Base-by-base conservation (phyloP, 148 eudicot genomes). In the Amaranthus hypochondriacus region DNA sequence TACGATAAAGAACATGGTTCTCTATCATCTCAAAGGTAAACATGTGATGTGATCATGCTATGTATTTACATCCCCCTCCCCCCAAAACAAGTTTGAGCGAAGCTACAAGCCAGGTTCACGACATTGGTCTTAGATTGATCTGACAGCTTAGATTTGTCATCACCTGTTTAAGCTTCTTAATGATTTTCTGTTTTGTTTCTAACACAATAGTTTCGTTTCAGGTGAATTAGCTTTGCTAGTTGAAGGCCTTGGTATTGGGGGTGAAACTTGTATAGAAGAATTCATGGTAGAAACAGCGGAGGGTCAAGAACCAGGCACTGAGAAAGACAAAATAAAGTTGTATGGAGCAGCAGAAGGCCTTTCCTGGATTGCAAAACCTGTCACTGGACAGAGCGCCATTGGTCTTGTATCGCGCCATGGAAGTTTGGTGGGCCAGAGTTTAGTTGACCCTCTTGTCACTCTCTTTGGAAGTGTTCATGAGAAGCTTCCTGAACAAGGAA, bases 141-240 rank as follows among this genome's bases (percentile, higher is more conserved):
- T 14, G 52, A 64, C 9, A 46, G 68, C 69, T 48, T 14, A 50
- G 48, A 5, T 13, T 7, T 42, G 44, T 42, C 49, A 43, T 53
- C 5, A 55, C 53, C 51, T 18, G 21, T 47, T 56, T 15, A n/a
- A 11, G 28, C 28, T n/a, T 13, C 52, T 53, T 5, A 4, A 44
- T 3, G 52, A 55, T 50, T 54, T 52, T 56, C 49, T 4, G 56
- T 28, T 67, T 7, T 12, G 28, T 48, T 42, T 46, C 70, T 79
- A 53, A 79, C 18, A 42, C 21, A 21, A 52, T 18, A 50, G 9
- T 64, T 68, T 69, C 55, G 59, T 70, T 70, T 69, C 89, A 89
- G 97, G 91, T 72, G 97, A 91, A 77, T 69, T 91, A 87, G 90
- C 89, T 56, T 86, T 91, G 80, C 87, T 91, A n/a, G 89, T 91